phyloP scores from a whole-genome alignment of 768 basidiomycete species.

The Tylopilus balloui region DNA sequence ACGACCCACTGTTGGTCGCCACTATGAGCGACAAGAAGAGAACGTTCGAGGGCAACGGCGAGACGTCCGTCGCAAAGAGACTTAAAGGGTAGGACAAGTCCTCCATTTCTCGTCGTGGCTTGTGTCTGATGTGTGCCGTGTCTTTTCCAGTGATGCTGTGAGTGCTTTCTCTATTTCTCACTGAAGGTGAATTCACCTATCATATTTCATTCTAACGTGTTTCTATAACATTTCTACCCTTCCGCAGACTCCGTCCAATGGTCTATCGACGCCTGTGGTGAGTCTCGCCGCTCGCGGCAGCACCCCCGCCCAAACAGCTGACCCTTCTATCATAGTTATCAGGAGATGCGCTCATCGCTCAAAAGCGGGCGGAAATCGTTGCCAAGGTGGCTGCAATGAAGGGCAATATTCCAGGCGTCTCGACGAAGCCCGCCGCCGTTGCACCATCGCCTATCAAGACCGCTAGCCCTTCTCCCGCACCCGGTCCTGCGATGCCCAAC shows the following conservation, averaged over 20 bases:
- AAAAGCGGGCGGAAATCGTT: conserved; percentile 79
- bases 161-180: conserved; percentile 41
- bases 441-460: conserved; percentile 20
- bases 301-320: not conserved
- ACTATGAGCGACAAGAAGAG: conserved; percentile 68
- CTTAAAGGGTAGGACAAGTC: conserved; percentile 51
- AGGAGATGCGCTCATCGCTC: conserved; percentile 67
- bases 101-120: conserved; percentile 16
- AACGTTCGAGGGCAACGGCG: conserved; percentile 51
- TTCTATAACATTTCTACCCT: conserved; percentile 61
- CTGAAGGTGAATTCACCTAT: conserved; percentile 76
- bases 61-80: conserved; percentile 50
- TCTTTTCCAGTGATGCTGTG: conserved; percentile 56
- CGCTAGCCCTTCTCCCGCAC: conserved; percentile 35
- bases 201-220: conserved; percentile 51
- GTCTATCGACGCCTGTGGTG: conserved; percentile 40
- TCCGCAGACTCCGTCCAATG: conserved; percentile 50
- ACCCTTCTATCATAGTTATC: conserved; percentile 35
- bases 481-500: conserved; percentile 40
- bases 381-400: conserved; percentile 82
- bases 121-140: conserved; percentile 11
- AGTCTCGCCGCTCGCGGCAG: conserved; percentile 23
- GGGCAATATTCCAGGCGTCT: conserved; percentile 32
- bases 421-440: conserved; percentile 26
- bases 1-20: conserved; percentile 1